Base-by-base conservation (phyloP, 148 eudicot genomes). In the Nyssa sinensis region DNA sequence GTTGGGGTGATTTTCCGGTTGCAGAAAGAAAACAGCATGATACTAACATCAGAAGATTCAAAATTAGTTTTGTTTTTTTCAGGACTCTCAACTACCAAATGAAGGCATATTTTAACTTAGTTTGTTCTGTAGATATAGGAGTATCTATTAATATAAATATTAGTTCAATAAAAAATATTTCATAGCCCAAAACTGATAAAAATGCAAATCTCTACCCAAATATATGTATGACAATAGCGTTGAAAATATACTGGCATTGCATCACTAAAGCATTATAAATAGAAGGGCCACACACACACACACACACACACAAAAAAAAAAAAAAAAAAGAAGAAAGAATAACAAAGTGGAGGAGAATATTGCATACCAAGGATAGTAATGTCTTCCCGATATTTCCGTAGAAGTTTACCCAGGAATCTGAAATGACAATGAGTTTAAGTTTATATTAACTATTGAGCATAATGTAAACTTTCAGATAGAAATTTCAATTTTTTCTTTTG, bases 381-480 rank as follows among this genome's bases (percentile, higher is more conserved):
- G 96, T 91, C 81, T 93, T 93, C 58, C 98, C 98, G 2, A 93
- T 75, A 81, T 93, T 93, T 41, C 98, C 98, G 69, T 90, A 88
- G 72, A 93, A 93, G 84, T 93, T 93, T 68, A 90, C 89, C 95
- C 97, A 93, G 3, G 95, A 90, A 79, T 85, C 96, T 90, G 78
- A 61, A 62, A 58, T 64, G 76, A 44, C 5, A 60, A 73, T 33
- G 8, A 66, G 31, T 29, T 17, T 23, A 25, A 32, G 34, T 63
- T 13, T 24, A 29, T 37, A 27, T 27, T 14, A 34, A 70, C 44
- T 9, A 37, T 37, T 4, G 9, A 55, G 66, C 49, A 53, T n/a
- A 29, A 72, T 5, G 11, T 51, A n/a, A n/a, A 68, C 64, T 7
- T 19, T 41, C 7, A 25, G 64, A 33, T 7, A 13, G 64, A 30